Percentiles rank a stretch among this genome's conserved stretches.
Conservation (phyloP, 495 filamentous ascomycete genomes). For the Glonium stellatum region DNA sequence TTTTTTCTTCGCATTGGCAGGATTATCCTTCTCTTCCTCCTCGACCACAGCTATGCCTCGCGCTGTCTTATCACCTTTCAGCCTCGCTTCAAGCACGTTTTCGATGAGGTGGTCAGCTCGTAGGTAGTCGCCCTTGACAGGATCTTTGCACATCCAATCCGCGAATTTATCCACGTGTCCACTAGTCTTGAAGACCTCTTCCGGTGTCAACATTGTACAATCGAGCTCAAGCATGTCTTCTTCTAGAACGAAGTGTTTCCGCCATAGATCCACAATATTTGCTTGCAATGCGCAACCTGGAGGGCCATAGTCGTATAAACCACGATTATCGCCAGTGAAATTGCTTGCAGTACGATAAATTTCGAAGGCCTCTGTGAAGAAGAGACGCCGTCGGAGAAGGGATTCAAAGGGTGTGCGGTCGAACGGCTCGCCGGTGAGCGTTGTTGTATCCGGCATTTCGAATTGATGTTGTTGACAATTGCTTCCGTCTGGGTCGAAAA, state of each 20-base stretch:
- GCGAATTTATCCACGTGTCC: constrained; percentile 97
- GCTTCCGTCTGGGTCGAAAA: too few species aligned
- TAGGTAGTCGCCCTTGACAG: constrained; percentile 92
- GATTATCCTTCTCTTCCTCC: constrained; percentile 50
- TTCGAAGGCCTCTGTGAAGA: constrained; percentile 88
- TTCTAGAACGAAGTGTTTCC: constrained; percentile 56
- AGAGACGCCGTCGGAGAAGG: constrained; percentile 38
- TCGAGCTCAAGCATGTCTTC: constrained; percentile 44
- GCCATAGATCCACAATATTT: constrained; percentile 84
- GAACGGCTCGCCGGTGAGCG: constrained; percentile 80
- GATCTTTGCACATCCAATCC: constrained; percentile 99
- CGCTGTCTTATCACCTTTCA: constrained; percentile 56
- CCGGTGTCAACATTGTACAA: constrained; percentile 49
- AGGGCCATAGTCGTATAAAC: constrained; percentile 40
- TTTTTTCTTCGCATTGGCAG: constrained; percentile 47
- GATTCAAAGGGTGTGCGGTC: constrained; percentile 74
- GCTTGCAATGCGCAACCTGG: constrained; percentile 42
- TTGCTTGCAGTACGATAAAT: constrained; percentile 39
- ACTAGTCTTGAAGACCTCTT: constrained; percentile 88
- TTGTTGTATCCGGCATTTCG: constrained; percentile 44
- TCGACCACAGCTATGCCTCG: too few species aligned
- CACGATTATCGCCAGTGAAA: constrained; percentile 31
- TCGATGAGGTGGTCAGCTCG: constrained; percentile 93
- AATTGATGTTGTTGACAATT: too few species aligned
- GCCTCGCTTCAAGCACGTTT: constrained; percentile 74